Conservation (phyloP, 768 basidiomycete species). For the Tricholoma saponaceum region DNA sequence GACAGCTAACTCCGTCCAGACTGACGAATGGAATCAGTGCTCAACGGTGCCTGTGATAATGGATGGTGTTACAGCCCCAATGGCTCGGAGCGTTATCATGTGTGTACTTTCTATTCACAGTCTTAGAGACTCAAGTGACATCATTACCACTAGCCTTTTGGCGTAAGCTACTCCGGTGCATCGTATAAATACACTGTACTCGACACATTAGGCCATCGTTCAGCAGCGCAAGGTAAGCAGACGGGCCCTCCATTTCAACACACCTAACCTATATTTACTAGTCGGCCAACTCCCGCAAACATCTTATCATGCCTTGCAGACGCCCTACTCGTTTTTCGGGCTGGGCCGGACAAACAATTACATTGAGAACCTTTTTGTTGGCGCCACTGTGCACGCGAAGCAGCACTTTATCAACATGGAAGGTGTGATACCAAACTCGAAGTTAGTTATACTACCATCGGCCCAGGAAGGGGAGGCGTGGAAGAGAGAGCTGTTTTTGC, state of each 20-base stretch:
- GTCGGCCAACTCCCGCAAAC: slow-evolving; percentile 93
- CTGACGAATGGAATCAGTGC: slow-evolving; percentile 43
- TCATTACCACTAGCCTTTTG: slow-evolving; percentile 65
- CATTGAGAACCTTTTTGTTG: slow-evolving; percentile 97
- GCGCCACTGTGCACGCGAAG: slow-evolving; percentile 71
- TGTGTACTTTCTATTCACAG: slow-evolving; percentile 33
- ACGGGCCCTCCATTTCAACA: not conserved
- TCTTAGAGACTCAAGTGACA: slow-evolving; percentile 1
- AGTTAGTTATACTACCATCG: slow-evolving; percentile 89
- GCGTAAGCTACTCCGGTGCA: slow-evolving; percentile 91
- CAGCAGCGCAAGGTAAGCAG: slow-evolving; percentile 78
- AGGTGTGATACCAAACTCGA: slow-evolving; percentile 96
- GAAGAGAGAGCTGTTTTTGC: slow-evolving; percentile 85
- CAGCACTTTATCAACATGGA: slow-evolving; percentile 90
- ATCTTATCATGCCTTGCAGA: slow-evolving; percentile 83
- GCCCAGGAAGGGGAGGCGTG: slow-evolving; percentile 55
- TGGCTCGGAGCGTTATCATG: slow-evolving; percentile 65
- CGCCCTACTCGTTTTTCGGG: slow-evolving; percentile 95
- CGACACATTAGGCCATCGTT: slow-evolving; percentile 82
- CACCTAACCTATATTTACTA: slow-evolving; percentile 23
- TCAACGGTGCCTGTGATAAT: slow-evolving; percentile 90
- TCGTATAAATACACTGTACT: slow-evolving; percentile 97
- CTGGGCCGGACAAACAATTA: slow-evolving; percentile 98
- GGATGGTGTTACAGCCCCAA: slow-evolving; percentile 69
- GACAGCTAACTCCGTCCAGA: not conserved